These are phyloP conservation scores for Narthecium ossifragum DNA, from an alignment of 106 monocot species.

Conservation along the genomic window DNA sequence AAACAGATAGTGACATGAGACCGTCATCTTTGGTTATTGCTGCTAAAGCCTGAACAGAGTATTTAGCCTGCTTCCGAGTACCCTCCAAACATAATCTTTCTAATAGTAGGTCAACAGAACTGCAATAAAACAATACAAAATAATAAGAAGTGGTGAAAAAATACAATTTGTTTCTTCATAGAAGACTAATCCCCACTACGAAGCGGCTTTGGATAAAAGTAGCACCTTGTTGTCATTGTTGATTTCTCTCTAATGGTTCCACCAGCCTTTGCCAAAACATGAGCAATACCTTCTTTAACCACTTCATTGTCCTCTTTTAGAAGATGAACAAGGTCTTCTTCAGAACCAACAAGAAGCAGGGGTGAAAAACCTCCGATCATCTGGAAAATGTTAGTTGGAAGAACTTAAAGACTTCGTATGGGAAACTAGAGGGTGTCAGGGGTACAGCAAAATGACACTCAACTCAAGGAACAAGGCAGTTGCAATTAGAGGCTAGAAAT, in stretches of 20 bases:
- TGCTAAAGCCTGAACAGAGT: slow-evolving; percentile 87
- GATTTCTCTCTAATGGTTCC: slow-evolving; percentile 83
- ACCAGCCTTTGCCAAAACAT: slow-evolving; percentile 90
- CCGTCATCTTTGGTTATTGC: slow-evolving; percentile 97
- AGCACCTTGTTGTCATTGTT: slow-evolving; percentile 63
- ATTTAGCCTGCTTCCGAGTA: slow-evolving; percentile 92
- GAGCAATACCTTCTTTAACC: slow-evolving; percentile 89
- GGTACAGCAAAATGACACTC: too few species aligned
- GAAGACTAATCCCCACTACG: too few species aligned
- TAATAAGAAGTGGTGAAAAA: background rate
- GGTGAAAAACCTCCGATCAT: slow-evolving; percentile 74
- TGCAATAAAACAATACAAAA: slow-evolving; percentile 24
- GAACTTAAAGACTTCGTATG: too few species aligned
- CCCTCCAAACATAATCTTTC: slow-evolving; percentile 93
- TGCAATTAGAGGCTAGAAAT: too few species aligned
- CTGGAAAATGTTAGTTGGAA: too few species aligned
- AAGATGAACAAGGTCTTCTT: slow-evolving; percentile 72
- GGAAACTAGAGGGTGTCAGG: too few species aligned
- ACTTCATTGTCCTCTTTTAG: slow-evolving; percentile 83
- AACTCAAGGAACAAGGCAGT: too few species aligned
- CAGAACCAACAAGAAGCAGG: slow-evolving; percentile 55
- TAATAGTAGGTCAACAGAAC: slow-evolving; percentile 78
- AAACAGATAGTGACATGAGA: slow-evolving; percentile 92
- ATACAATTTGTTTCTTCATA: slow-evolving; percentile 1
- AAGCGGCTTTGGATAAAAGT: background rate